phyloP scores from a whole-genome alignment of 352 stramenopile species.

The Globisporangium lucens region DNA sequence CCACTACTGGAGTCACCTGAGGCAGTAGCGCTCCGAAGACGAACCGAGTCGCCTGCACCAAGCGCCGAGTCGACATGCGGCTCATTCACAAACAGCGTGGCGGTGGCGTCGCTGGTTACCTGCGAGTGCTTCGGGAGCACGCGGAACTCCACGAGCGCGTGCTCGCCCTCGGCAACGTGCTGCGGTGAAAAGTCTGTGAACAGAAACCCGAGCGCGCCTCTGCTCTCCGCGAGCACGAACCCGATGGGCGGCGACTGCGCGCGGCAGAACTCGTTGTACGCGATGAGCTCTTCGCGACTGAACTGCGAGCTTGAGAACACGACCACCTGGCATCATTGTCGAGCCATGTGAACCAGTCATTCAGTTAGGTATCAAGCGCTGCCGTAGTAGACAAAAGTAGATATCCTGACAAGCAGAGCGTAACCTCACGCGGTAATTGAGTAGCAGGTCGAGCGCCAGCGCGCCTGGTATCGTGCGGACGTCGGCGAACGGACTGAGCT shows the following conservation, averaged over 20 bases:
- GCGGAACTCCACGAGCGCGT: constrained; percentile 22
- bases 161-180: constrained; percentile 12
- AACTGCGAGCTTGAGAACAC: constrained; percentile 34
- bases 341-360: not conserved
- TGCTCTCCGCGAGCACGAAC: constrained; percentile 35
- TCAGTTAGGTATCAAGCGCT: not conserved
- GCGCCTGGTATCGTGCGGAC: constrained; percentile 29
- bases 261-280: constrained; percentile 49
- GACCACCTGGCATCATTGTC: constrained; percentile 23
- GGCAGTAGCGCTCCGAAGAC: not conserved
- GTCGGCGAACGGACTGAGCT: constrained; percentile 25
- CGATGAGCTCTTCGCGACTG: constrained; percentile 40
- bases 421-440: constrained; percentile 40
- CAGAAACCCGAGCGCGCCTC: constrained; percentile 32
- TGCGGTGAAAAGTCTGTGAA: constrained; percentile 34
- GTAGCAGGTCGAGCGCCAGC: constrained; percentile 33
- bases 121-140: constrained; percentile 19
- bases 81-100: constrained; percentile 20
- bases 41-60: constrained; percentile 10
- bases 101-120: constrained; percentile 5
- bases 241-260: constrained; percentile 34
- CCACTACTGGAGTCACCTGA: not conserved
- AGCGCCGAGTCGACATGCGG: constrained; percentile 13
- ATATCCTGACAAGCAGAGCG: not conserved
- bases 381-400: not conserved